Evolutionary conservation across 768 basidiomycete species (phyloP), one percentile per base, ranked within the genome.

Genomic region (Lactarius akahatsu): DNA sequence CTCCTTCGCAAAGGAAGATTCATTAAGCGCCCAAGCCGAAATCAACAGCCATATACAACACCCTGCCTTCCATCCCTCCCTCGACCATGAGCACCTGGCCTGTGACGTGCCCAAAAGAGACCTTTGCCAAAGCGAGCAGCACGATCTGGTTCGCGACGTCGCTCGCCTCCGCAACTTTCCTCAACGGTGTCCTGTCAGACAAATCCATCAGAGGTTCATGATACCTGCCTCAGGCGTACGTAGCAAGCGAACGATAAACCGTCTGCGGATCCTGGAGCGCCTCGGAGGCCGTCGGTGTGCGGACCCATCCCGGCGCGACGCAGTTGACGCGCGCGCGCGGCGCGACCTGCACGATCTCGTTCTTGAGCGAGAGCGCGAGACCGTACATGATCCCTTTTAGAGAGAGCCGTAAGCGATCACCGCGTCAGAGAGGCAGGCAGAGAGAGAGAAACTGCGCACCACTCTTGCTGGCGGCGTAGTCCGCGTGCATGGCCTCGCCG

Each of bases 11-110:
- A n/a, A n/a, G n/a, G n/a, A n/a, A n/a, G n/a, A n/a, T n/a, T n/a
- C n/a, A n/a, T n/a, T n/a, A n/a, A 45, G 43, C 43, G 8, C 26
- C 8, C 56, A 71, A 52, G 2, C 65, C 68, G 16, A 76, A 38
- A 65, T 82, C 81, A 32, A 79, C 77, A 16, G 74, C 76, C 36
- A 67, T 74, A 69, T 84, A 83, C 66, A 83, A 72, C 40, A 85
- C 62, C 11, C 80, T 75, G n/a, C 90, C 90, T 80, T 92, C 90
- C 90, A 91, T 90, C 3, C 90, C 90, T 2, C 90, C 90, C 56
- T 84, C 83, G 7, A 91, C 80, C 85, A 90, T 88, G 34, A 90
- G 71, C 7, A 87, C 82, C 70, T 90, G 84, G 0, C 90, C 90
- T 1, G 86, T 83, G n/a, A 91, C 81, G 71, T 91, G 90, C 0